Evolutionary conservation across 2,329 filamentous ascomycete genomes (phyloP), one percentile per base, ranked within the genome.

Genomic region (Diaporthe capsici): DNA sequence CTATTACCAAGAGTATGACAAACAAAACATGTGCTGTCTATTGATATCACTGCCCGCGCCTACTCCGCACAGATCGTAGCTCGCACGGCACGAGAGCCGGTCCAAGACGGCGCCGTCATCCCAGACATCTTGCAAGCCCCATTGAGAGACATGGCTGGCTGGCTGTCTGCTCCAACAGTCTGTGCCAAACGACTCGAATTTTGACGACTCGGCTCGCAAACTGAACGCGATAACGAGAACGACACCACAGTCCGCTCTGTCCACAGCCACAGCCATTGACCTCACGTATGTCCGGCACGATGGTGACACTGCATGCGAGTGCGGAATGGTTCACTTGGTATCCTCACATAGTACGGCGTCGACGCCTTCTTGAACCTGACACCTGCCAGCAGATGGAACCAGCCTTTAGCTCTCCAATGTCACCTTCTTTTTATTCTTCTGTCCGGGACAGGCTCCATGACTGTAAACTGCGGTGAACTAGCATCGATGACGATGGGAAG

Each of bases 1-100:
- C 4, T 15, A 73, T 65, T 44, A 73, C 44, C 44, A 53, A 73
- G 58, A 73, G 13, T 13, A 37, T 55, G 37, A 65, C 44, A 39
- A 42, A 53, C 47, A 47, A 8, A 31, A 31, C 15, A n/a, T 44
- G 5, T 25, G 22, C n/a, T n/a, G 49, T 37, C 58, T 55, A 53
- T 65, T 55, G 71, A 49, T 73, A 63, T 53, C 44, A 63, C n/a
- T 31, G 49, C 37, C 17, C 15, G 10, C 2, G 10, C n/a, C 70
- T 42, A 39, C 65, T 37, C 47, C 31, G 44, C 65, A 68, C 44
- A 68, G 31, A 68, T 51, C 8, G 22, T 68, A 34, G 47, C 65
- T 51, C 65, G 31, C 47, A 37, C 31, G 65, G 65, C 65, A 53
- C 31, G 12, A 65, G 15, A 13, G 4, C 61, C 61, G 12, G 13